Evolutionary conservation across 106 monocot species (phyloP), one percentile per base, ranked within the genome.

Genomic region (Acorus gramineus): DNA sequence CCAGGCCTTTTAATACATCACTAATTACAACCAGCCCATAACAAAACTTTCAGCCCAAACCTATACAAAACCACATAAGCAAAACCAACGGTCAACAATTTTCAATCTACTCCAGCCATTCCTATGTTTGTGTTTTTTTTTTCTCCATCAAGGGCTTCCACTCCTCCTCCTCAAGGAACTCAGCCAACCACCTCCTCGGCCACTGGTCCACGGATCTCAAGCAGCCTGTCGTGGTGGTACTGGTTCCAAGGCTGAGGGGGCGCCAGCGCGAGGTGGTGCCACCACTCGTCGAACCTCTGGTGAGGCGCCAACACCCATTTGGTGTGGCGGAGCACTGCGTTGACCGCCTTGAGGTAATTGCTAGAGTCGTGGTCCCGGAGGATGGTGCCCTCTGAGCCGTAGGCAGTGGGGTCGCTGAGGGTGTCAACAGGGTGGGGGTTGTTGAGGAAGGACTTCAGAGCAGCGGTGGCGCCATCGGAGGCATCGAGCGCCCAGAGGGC

Each of bases 361-460:
- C 73, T 61, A 5, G 84, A 89, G 42, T 89, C 93, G 49, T 94
- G 93, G 75, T 94, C 93, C 2, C 93, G 83, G 6, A 86, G 81
- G 14, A 94, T 86, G 7, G 89, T 78, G 11, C 93, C 93, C 3
- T 81, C 93, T 0, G 89, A 81, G 6, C 93, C 89, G 44, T 94
- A 94, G 2, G 93, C 93, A 5, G 60, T 75, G 10, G 63, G 81
- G 14, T 84, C 76, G 59, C 86, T 94, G 4, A 94, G 74, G 0
- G 84, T 94, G 67, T 89, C 84, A 0, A 94, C 79, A 2, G 93
- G 93, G 64, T 94, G 93, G 0, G 93, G 93, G 3, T 71, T 53
- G 72, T 94, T 89, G 55, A 94, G 61, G 74, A 94, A 94, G n/a
- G 84, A 79, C 13, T 66, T 70, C 10, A 84, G 12, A 7, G 81